Base-by-base conservation (phyloP, 23 red algal genomes). In the Gracilaria gracilis region DNA sequence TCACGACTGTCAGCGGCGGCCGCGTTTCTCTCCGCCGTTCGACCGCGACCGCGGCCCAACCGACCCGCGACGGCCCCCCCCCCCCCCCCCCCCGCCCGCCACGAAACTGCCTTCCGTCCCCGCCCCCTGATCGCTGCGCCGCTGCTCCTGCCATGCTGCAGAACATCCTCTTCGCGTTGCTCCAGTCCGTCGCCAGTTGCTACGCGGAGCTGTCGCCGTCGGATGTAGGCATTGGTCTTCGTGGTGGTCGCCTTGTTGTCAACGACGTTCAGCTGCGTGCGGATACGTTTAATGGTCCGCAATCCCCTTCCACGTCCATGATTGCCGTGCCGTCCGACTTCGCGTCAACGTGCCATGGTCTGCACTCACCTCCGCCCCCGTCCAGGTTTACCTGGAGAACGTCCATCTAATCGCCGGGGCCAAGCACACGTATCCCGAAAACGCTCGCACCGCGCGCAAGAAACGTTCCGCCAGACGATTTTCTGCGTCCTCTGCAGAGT, bases 261-360 rank as follows among this genome's bases (percentile, higher is more conserved):
- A 78, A 90, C 58, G 50, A 95, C 31, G 93, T 91, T 0, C 64
- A 83, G 66, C 85, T 95, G 19, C 82, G 91, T 48, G 81, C 83
- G 15, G 93, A 89, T 28, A 83, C 79, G 2, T 79, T 90, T 28
- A 85, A 89, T 80, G 69, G 53, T 9, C 33, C 48, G 23, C 44
- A 58, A 6, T 88, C 35, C 92, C 83, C 0, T 95, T 87, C 37
- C 59, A 66, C 57, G 76, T 95, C 65, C 78, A 53, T 0, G 66
- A 89, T 62, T 85, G 79, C 9, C 93, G 93, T 15, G 93, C 93
- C 24, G 85, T 42, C 15, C 78, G 85, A 14, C 86, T 95, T n/a
- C 85, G 93, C 38, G 49, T 95, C 66, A 82, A 90, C 57, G 93
- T 95, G 31, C 93, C 93, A 29, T 95, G 93, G 93, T 62, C 50